Evolutionary conservation across 495 filamentous ascomycete genomes (phyloP), one percentile per base, ranked within the genome.

Genomic region (Neurospora pannonica): DNA sequence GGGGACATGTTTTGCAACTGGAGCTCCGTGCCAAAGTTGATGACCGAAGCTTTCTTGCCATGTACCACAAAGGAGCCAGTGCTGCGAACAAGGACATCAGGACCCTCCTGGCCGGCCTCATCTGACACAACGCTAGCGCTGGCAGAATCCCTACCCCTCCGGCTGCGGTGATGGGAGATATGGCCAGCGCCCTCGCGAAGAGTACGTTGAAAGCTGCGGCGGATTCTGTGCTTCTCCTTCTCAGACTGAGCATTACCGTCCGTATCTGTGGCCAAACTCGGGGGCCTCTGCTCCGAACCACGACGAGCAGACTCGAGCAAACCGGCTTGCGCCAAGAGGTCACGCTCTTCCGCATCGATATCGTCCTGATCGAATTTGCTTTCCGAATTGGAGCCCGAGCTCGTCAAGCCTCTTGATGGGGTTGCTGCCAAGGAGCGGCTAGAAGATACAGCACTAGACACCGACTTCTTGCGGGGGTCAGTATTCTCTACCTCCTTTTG

Each of bases 1-100:
- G 90, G 86, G 4, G 92, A 88, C 83, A 96, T 91, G 77, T 87
- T 91, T 78, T 96, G 91, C 88, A 96, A 91, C 78, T 96, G 91
- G 87, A 97, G 92, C 76, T 98, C 97, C 43, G 90, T 91, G 9
- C 95, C 95, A 81, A 99, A 97, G 37, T 93, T 97, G 74, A 99
- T 91, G 70, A 99, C 92, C 0, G 94, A 97, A 3, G 96, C 96
- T 81, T 99, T 98, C 85, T 99, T 99, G 72, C 96, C 96, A 79
- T 99, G 96, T 5, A 99, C 91, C 6, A 94, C 97, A 80, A 99
- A 98, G 76, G 92, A 97, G 13, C 94, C 93, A 13, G 91, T 89
- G 36, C 91, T 92, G 21, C 96, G 89, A 17, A 91, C 82, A 10
- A 99, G 86, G 11, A 90, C 89, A 80, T 95, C 94, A 5, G 80